Evolutionary conservation across 768 basidiomycete species (phyloP).

Genomic region (Lentinula boryana): DNA sequence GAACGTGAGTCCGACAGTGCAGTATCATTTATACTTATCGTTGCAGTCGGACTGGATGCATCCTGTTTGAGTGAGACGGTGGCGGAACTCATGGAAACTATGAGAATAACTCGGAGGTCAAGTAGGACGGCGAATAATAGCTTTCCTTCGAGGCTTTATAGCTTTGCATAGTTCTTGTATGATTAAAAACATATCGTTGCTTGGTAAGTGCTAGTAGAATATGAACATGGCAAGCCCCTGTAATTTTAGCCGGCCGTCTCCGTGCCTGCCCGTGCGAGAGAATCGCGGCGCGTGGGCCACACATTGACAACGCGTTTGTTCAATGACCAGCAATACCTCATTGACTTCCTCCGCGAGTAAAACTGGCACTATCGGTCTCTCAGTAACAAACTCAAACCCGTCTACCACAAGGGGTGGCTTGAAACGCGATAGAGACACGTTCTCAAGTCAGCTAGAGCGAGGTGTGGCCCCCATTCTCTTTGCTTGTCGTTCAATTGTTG

Average conservation of each 20-base stretch:
- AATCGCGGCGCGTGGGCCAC: background rate
- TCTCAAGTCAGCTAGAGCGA: slow-evolving; percentile 13
- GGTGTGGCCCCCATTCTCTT: background rate
- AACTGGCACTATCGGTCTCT: background rate
- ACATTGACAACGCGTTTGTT: background rate
- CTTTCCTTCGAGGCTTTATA: background rate
- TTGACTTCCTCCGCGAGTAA: background rate
- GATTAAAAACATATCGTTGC: background rate
- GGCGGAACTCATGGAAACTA: background rate
- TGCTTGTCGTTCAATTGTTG: background rate
- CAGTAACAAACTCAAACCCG: too few species aligned
- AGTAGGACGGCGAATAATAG: background rate
- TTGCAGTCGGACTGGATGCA: background rate
- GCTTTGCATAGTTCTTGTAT: background rate
- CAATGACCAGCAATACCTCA: background rate
- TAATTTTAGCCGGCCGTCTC: background rate
- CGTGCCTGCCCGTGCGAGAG: background rate
- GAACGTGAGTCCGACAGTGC: background rate
- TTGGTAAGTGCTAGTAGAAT: background rate
- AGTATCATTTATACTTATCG: background rate
- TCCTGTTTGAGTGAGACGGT: background rate
- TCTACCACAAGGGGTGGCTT: background rate
- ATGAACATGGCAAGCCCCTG: background rate
- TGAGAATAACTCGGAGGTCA: background rate
- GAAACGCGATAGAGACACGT: slow-evolving; percentile 3